phyloP scores from a whole-genome alignment of 495 filamentous ascomycete species.

The Corynascus novoguineensis region DNA sequence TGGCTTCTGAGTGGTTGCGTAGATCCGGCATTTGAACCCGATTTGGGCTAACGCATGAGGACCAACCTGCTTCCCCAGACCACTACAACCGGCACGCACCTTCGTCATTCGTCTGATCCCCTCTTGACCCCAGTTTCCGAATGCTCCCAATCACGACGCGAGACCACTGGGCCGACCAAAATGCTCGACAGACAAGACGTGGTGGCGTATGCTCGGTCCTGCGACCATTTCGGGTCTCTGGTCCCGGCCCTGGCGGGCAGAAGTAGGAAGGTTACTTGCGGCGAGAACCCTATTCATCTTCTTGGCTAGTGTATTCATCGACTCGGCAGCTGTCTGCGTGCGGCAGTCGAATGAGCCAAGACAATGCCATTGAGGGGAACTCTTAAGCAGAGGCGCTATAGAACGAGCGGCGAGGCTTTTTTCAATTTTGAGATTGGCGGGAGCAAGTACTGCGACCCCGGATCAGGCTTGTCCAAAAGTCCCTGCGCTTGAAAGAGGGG shows the following conservation, averaged over 20 bases:
- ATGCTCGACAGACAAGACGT: background rate
- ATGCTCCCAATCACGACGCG: slow-evolving; percentile 7
- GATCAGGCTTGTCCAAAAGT: no score
- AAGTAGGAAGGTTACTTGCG: background rate
- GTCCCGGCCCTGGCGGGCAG: background rate
- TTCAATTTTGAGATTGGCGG: background rate
- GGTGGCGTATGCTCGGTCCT: background rate
- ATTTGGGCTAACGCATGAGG: background rate
- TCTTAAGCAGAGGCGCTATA: no score
- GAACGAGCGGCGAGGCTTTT: no score
- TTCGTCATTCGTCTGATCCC: background rate
- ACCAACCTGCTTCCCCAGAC: background rate
- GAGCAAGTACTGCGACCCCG: background rate
- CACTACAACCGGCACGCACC: background rate
- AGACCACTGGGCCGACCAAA: background rate
- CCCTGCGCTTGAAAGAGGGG: no score
- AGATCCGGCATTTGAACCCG: background rate
- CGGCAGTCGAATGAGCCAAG: background rate
- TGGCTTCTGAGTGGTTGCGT: background rate
- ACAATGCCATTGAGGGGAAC: background rate
- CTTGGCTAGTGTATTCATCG: background rate
- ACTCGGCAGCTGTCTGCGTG: background rate
- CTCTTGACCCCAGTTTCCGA: slow-evolving; percentile 2
- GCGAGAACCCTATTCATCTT: background rate
- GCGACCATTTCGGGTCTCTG: background rate